Conservation (phyloP, 1,284 basidiomycete genomes). For the Xerocomus minutiporus region DNA sequence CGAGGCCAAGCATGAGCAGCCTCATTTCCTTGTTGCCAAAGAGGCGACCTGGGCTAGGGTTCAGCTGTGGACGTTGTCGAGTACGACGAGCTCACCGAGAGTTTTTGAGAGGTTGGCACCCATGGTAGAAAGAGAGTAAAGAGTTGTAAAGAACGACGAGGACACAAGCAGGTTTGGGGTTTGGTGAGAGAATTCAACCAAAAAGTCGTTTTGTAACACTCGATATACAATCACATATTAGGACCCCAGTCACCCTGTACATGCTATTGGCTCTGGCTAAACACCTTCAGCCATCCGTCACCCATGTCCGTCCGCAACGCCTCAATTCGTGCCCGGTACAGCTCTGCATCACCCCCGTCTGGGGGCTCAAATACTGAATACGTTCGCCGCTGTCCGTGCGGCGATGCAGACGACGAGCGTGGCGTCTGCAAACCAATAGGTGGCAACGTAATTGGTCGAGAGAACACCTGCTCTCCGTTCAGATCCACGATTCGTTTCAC, state of each 20-base stretch:
- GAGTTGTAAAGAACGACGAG: constrained; percentile 46
- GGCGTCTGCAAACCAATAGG: constrained; percentile 15
- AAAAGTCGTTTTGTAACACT: not conserved
- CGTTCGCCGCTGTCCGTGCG: constrained; percentile 33
- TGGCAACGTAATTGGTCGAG: constrained; percentile 6
- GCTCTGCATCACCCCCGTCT: constrained; percentile 46
- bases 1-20: constrained; percentile 85
- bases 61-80: constrained; percentile 4
- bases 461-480: constrained; percentile 41
- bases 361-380: constrained; percentile 55
- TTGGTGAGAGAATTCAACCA: constrained; percentile 31
- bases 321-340: constrained; percentile 74
- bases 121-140: constrained; percentile 38
- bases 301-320: constrained; percentile 80
- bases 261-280: constrained; percentile 55
- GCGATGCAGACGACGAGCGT: constrained; percentile 44
- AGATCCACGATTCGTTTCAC: constrained; percentile 69
- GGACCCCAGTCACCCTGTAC: constrained; percentile 32
- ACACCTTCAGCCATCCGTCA: constrained; percentile 81
- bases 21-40: constrained; percentile 99
- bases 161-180: constrained; percentile 21
- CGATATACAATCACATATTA: constrained; percentile 5
- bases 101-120: constrained; percentile 77
- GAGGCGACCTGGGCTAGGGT: constrained; percentile 64
- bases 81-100: constrained; percentile 44